Conservation (phyloP, 116 monocot species). For the Thalassia testudinum region DNA sequence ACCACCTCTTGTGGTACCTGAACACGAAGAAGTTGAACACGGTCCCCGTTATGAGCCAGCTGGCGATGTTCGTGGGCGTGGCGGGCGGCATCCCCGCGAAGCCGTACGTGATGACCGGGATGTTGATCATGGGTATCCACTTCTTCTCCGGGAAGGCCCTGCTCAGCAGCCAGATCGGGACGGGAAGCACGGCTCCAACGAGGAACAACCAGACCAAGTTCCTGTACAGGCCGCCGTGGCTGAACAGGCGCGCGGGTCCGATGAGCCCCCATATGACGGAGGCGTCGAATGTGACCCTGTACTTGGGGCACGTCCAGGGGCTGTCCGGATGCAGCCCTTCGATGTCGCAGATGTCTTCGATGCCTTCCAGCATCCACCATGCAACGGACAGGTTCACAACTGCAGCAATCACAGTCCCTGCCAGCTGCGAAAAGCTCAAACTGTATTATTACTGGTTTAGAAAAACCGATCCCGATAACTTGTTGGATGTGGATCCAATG, state of each 20-base stretch:
- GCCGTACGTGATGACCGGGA: slow-evolving; percentile 60
- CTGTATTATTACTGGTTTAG: neutral
- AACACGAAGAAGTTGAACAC: slow-evolving; percentile 77
- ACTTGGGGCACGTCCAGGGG: slow-evolving; percentile 79
- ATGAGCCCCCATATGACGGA: slow-evolving; percentile 85
- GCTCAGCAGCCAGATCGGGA: slow-evolving; percentile 54
- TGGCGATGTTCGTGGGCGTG: slow-evolving; percentile 60
- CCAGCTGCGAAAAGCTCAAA: slow-evolving; percentile 31
- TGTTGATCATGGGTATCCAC: slow-evolving; percentile 72
- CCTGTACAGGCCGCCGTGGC: slow-evolving; percentile 42
- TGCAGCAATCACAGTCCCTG: slow-evolving; percentile 56
- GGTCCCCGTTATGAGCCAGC: slow-evolving; percentile 57
- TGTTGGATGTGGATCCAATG: neutral
- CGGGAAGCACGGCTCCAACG: slow-evolving; percentile 45
- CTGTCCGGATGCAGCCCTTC: slow-evolving; percentile 41
- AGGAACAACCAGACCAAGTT: slow-evolving; percentile 77
- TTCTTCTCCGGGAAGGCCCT: slow-evolving; percentile 54
- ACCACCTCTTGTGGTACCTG: slow-evolving; percentile 51
- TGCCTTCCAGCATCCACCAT: slow-evolving; percentile 71
- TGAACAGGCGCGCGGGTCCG: slow-evolving; percentile 56
- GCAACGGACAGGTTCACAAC: slow-evolving; percentile 49
- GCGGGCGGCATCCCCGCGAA: slow-evolving; percentile 76
- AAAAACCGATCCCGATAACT: too few species aligned
- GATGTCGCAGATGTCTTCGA: slow-evolving; percentile 49
- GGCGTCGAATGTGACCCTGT: slow-evolving; percentile 61